A percentile compares a stretch with the other conserved stretches of the same genome.
These are phyloP conservation scores for Heimioporus retisporus DNA, from an alignment of 1,284 basidiomycete genomes.

Conservation along the genomic window DNA sequence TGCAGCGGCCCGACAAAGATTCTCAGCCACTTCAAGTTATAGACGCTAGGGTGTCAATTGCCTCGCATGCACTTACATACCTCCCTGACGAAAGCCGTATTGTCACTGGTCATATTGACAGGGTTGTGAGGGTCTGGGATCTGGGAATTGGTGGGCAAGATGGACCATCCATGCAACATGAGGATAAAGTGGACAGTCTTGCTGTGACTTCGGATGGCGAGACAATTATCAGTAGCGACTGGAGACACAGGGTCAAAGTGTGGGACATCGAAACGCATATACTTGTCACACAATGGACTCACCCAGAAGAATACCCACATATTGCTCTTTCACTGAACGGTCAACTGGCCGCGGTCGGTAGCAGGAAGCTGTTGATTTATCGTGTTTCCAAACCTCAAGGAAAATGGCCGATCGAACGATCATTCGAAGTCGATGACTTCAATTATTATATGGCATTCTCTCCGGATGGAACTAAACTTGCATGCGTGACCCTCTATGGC, in stretches of 20 bases:
- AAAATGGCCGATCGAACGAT: no score
- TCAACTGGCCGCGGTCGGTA: background rate
- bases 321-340: constrained; percentile 20
- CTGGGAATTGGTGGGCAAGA: background rate
- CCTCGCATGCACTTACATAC: no score
- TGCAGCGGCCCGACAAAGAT: no score
- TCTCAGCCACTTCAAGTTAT: no score
- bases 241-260: background rate
- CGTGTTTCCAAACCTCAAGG: no score
- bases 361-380: no score
- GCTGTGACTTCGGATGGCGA: constrained; percentile 1
- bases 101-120: background rate
- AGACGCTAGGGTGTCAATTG: no score
- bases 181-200: background rate
- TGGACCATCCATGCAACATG: background rate
- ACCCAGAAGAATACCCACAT: no score
- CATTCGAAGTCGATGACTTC: background rate
- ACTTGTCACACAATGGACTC: background rate
- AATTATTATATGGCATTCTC: background rate
- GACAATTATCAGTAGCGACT: background rate
- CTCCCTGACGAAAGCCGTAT: constrained; percentile 7
- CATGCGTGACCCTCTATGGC: accelerated
- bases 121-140: constrained; percentile 12
- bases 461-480: background rate
- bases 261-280: constrained; percentile 8